Evolutionary conservation across 1,284 basidiomycete genomes (phyloP).

Genomic region (Leccinum glutinopallens): DNA sequence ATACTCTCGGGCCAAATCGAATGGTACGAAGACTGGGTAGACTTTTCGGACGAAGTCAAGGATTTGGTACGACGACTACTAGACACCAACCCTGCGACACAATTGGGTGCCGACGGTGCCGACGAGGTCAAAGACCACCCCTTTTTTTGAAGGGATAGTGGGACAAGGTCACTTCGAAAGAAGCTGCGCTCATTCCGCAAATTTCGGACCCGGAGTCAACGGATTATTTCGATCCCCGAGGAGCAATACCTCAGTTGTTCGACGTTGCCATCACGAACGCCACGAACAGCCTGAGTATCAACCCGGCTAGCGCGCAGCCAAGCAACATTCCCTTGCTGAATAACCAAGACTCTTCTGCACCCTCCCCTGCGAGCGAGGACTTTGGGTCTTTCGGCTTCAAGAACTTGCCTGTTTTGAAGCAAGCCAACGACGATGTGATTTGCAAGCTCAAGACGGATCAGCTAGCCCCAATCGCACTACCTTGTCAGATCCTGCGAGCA

Average conservation of each 20-base stretch:
- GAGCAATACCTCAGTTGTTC: constrained; percentile 88
- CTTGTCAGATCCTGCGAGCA: constrained; percentile 61
- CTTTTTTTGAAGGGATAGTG: constrained; percentile 88
- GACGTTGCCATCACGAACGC: constrained; percentile 59
- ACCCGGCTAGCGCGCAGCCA: constrained; percentile 44
- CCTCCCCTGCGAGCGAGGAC: constrained; percentile 71
- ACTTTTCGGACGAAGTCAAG: constrained; percentile 84
- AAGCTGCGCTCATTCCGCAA: constrained; percentile 96
- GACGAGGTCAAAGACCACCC: constrained; percentile 93
- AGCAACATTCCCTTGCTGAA: constrained; percentile 49
- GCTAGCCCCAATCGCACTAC: constrained; percentile 69
- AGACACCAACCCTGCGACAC: constrained; percentile 77
- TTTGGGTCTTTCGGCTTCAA: constrained; percentile 99
- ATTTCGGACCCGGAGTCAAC: constrained; percentile 96
- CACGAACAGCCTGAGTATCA: constrained; percentile 48
- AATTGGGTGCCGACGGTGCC: constrained; percentile 88
- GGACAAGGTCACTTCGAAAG: constrained; percentile 85
- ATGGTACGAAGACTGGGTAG: constrained; percentile 94
- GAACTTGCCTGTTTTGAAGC: constrained; percentile 95
- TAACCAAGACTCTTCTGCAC: constrained; percentile 42
- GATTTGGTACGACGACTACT: constrained; percentile 92
- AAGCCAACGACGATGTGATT: constrained; percentile 98
- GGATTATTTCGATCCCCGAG: constrained; percentile 98
- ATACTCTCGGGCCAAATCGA: constrained; percentile 95
- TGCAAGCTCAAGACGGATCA: constrained; percentile 89